phyloP scores from a whole-genome alignment of 805 yeast species.

The Cyberlindnera nakhonratchasimensis region DNA sequence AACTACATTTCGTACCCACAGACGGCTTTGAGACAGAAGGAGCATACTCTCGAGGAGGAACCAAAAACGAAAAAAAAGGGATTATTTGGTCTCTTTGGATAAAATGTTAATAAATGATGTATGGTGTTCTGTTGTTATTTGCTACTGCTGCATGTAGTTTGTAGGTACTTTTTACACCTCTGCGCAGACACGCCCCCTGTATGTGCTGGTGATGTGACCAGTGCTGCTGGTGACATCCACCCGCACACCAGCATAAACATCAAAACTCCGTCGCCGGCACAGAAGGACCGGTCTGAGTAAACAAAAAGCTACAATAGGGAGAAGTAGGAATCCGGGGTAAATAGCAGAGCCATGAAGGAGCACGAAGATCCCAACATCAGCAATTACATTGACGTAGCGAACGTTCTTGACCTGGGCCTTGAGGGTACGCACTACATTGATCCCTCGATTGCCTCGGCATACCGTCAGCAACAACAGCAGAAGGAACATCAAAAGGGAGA shows the following conservation, averaged over 20 bases:
- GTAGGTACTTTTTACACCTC: too few relatives aligned
- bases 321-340: neutral
- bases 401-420: slow-evolving; percentile 8
- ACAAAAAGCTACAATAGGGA: too few relatives aligned
- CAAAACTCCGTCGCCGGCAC: slow-evolving; percentile 5
- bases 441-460: slow-evolving; percentile 1
- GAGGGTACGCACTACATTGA: slow-evolving; percentile 7
- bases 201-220: neutral
- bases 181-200: neutral
- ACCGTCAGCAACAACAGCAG: slow-evolving; percentile 3
- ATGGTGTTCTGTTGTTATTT: neutral
- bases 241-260: slow-evolving; percentile 6
- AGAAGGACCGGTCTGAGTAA: neutral
- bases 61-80: slow-evolving; percentile 50
- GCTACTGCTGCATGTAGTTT: neutral
- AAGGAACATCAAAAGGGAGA: slow-evolving; percentile 1
- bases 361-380: slow-evolving; percentile 5
- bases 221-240: neutral
- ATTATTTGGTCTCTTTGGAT: slow-evolving; percentile 74
- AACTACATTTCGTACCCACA: slow-evolving; percentile 60
- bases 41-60: too few relatives aligned
- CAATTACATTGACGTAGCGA: slow-evolving; percentile 8
- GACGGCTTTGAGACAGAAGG: slow-evolving; percentile 11
- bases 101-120: too few relatives aligned
- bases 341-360: neutral